Conservation (phyloP, 2,329 filamentous ascomycete genomes). For the Claviceps purpurea region DNA sequence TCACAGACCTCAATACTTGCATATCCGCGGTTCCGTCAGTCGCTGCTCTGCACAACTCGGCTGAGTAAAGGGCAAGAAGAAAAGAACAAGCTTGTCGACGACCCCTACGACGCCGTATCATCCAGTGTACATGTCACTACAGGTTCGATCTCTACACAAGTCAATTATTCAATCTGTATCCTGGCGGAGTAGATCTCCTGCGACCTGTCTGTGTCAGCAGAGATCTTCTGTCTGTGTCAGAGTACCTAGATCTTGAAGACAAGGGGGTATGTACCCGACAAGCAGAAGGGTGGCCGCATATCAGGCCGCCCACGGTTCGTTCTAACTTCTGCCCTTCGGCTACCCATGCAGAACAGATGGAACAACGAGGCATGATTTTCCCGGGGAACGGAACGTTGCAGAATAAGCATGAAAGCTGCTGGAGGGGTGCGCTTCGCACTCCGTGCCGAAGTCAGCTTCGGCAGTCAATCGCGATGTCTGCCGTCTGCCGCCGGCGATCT, state of each 20-base stretch:
- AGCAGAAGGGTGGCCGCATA: not conserved
- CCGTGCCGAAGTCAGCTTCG: not conserved
- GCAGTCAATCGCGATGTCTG: too few species aligned
- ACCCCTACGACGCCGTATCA: not conserved
- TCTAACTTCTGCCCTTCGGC: not conserved
- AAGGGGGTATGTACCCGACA: not conserved
- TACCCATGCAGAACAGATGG: conserved; percentile 1
- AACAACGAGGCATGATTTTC: not conserved
- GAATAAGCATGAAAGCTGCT: not conserved
- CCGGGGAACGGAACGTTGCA: not conserved
- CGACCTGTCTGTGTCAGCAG: too few species aligned
- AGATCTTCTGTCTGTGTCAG: not conserved
- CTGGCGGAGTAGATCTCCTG: too few species aligned
- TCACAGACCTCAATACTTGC: not conserved
- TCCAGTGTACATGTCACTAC: too few species aligned
- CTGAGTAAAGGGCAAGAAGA: not conserved
- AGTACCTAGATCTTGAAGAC: not conserved
- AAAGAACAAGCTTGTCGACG: not conserved
- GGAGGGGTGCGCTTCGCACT: not conserved
- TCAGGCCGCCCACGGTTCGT: not conserved
- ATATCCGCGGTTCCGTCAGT: not conserved
- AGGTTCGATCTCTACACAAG: too few species aligned
- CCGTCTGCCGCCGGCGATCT: too few species aligned
- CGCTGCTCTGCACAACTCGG: not conserved
- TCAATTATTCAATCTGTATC: too few species aligned